Evolutionary conservation across 108 stramenopile genomes (phyloP).

Genomic region (Cylindrotheca fusiformis): DNA sequence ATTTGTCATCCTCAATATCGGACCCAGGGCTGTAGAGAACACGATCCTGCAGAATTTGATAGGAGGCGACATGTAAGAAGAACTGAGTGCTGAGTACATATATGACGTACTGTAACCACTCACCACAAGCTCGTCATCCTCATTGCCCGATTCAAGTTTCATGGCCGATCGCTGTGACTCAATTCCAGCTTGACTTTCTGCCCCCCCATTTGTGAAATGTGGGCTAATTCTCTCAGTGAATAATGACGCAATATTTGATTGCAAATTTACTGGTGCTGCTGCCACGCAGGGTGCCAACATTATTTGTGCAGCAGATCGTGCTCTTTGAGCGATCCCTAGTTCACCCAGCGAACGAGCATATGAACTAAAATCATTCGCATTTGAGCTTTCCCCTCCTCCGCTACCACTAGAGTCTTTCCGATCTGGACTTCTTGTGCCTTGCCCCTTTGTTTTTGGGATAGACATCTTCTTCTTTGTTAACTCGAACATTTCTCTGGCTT

Average conservation of each 20-base stretch:
- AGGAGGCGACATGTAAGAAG: background rate
- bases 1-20: conserved; percentile 58
- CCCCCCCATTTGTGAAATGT: background rate
- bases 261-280: conserved; percentile 1
- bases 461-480: conserved; percentile 6
- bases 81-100: background rate
- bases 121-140: background rate
- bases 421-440: background rate
- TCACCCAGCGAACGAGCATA: conserved; percentile 14
- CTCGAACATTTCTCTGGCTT: conserved; percentile 26
- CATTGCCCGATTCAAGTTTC: conserved; percentile 1
- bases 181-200: background rate
- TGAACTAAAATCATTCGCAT: conserved; percentile 3
- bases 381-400: background rate
- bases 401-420: too few species aligned
- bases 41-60: conserved; percentile 2
- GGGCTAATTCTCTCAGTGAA: conserved; percentile 1
- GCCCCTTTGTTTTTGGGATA: background rate
- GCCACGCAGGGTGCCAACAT: conserved; percentile 85
- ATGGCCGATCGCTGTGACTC: background rate
- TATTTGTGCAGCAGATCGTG: conserved; percentile 69
- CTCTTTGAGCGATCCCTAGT: conserved; percentile 53
- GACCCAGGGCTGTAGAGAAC: conserved; percentile 44
- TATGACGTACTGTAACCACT: too few species aligned
- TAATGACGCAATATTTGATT: background rate